Conservation (phyloP, 2,329 filamentous ascomycete genomes). For the Alternaria angustiovoidea region DNA sequence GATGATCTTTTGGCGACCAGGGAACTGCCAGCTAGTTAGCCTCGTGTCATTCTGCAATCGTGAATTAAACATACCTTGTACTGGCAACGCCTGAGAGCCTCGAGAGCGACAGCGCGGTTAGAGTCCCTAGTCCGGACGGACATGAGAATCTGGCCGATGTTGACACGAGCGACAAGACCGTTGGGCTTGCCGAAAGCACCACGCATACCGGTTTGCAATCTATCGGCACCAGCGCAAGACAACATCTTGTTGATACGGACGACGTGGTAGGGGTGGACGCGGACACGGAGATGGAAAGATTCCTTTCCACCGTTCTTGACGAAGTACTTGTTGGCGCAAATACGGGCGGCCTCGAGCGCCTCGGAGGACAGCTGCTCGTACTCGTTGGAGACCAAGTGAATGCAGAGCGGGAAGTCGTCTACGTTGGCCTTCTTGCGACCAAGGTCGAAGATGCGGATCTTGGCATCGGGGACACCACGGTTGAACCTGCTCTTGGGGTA, state of each 20-base stretch:
- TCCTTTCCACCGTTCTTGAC: constrained; percentile 75
- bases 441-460: constrained; percentile 97
- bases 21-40: constrained; percentile 66
- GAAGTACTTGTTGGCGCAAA: constrained; percentile 98
- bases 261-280: constrained; percentile 99
- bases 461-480: constrained; percentile 89
- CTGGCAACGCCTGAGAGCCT: constrained; percentile 98
- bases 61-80: constrained; percentile 72
- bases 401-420: constrained; percentile 97
- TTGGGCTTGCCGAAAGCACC: constrained; percentile 99
- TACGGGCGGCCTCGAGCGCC: constrained; percentile 99
- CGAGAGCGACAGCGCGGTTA: constrained; percentile 90
- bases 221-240: constrained; percentile 99
- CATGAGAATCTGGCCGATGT: constrained; percentile 99
- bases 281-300: constrained; percentile 74
- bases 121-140: constrained; percentile 96
- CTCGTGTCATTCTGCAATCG: neutral
- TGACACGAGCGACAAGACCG: constrained; percentile 98
- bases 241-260: constrained; percentile 99
- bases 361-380: constrained; percentile 99
- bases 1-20: constrained; percentile 99
- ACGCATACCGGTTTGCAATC: constrained; percentile 99
- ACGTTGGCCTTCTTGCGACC: constrained; percentile 98
- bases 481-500: constrained; percentile 99
- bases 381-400: constrained; percentile 99